Evolutionary conservation across 345 rosid genomes (phyloP), one percentile per base, ranked within the genome.

Genomic region (Geranium brycei): DNA sequence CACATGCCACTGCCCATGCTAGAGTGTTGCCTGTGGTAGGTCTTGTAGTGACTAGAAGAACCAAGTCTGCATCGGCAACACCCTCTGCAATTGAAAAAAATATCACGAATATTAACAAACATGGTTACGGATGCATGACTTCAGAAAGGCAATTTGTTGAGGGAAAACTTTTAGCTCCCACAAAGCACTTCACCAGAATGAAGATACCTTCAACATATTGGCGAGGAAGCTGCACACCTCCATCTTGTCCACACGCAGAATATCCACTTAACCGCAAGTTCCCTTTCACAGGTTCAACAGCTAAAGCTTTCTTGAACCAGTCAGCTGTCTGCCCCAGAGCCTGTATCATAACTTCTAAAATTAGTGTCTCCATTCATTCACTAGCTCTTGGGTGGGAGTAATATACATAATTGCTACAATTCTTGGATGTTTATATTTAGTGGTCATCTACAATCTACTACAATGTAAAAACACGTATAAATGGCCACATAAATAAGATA

Each of bases 1-100:
- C 99, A 65, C 99, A 93, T 65, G 97, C 99, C 71, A 93, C 99
- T 19, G 99, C 99, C 99, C 99, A 93, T 41, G 99, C 99, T 71
- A 93, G 85, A 57, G 99, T 93, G 80, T 93, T 93, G 63, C 99
- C 97, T 15, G 97, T 93, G 72, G 99, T 93, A 64, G 99, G 99
- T 73, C 99, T 86, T 70, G 99, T 91, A 31, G 99, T 93, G 62
- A 93, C 99, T 81, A 93, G 73, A 14, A 93, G 91, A 63, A 93
- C 97, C 69, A 93, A 83, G 82, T 93, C 99, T 31, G 97, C 84
- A 70, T 85, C 79, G 72, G 87, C 82, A 57, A 93, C 89, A 71
- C 99, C 99, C 77, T 80, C 99, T 93, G 83, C 7, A 57, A 60
- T 31, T 19, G 18, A 14, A 65, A 62, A 14, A 65, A 62, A 63